Evolutionary conservation across 805 yeast genomes (phyloP).

Genomic region (Hanseniaspora singularis): DNA sequence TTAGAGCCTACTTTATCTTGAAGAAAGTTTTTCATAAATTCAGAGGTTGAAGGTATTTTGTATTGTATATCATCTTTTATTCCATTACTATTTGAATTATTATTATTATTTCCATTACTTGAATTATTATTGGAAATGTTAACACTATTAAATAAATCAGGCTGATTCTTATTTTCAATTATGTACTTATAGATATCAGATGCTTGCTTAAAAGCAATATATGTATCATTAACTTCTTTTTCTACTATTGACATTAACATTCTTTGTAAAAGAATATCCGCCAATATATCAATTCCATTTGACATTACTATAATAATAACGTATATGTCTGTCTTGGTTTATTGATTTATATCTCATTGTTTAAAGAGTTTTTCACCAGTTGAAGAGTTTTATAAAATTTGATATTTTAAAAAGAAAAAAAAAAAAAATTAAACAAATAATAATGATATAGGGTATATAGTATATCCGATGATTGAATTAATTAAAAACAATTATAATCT

Average conservation of each 20-base stretch:
- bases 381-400: no score
- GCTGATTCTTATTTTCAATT: not conserved
- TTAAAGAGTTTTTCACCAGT: no score
- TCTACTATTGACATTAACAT: slow-evolving; percentile 7
- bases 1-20: not conserved
- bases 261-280: not conserved
- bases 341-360: no score
- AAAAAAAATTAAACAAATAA: no score
- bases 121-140: not conserved
- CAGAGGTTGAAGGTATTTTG: slow-evolving; percentile 9
- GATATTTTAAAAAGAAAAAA: no score
- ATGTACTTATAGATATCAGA: not conserved
- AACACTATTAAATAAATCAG: not conserved
- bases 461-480: no score
- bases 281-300: not conserved
- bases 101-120: not conserved
- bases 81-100: no score
- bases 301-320: no score
- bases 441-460: no score
- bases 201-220: slow-evolving; percentile 1
- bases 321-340: no score
- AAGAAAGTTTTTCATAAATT: slow-evolving; percentile 5
- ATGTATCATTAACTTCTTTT: slow-evolving; percentile 9
- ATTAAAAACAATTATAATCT: no score
- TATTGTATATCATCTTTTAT: slow-evolving; percentile 10